Conservation (phyloP, 2,329 filamentous ascomycete species). For the Epichloe sylvatica region DNA sequence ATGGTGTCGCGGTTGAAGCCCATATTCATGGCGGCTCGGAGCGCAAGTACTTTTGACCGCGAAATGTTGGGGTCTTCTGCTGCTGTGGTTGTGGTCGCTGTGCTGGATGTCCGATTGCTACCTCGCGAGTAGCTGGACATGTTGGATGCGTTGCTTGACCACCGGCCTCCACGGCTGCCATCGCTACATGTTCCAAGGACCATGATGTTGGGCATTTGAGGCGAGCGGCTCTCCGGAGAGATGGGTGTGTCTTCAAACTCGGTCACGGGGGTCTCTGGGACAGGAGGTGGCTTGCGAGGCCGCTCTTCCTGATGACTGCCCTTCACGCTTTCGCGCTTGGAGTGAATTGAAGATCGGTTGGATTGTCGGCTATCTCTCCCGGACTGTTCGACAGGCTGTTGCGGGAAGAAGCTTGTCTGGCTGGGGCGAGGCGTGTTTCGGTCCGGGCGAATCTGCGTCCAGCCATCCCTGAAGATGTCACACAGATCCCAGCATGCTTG, state of each 20-base stretch:
- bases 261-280: constrained; percentile 78
- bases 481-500: constrained; percentile 93
- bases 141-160: constrained; percentile 70
- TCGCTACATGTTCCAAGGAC: constrained; percentile 60
- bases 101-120: constrained; percentile 52
- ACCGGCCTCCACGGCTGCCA: constrained; percentile 49
- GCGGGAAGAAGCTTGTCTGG: constrained; percentile 55
- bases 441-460: constrained; percentile 78
- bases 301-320: constrained; percentile 32
- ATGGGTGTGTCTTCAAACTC: constrained; percentile 86
- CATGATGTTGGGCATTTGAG: constrained; percentile 73
- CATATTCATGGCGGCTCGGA: constrained; percentile 75
- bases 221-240: constrained; percentile 63
- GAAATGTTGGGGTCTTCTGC: constrained; percentile 65
- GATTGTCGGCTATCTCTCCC: constrained; percentile 36
- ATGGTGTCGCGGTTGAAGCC: constrained; percentile 55
- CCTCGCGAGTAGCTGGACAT: constrained; percentile 67
- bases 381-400: constrained; percentile 34
- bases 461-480: constrained; percentile 83
- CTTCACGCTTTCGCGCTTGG: constrained; percentile 40
- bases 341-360: constrained; percentile 35
- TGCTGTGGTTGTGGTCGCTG: constrained; percentile 54
- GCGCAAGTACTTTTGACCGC: constrained; percentile 62
- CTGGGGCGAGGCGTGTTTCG: constrained; percentile 71
- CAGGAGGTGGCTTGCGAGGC: constrained; percentile 32